phyloP scores from a whole-genome alignment of 1,284 basidiomycete genomes.

The Ustilago shanxiensis region DNA sequence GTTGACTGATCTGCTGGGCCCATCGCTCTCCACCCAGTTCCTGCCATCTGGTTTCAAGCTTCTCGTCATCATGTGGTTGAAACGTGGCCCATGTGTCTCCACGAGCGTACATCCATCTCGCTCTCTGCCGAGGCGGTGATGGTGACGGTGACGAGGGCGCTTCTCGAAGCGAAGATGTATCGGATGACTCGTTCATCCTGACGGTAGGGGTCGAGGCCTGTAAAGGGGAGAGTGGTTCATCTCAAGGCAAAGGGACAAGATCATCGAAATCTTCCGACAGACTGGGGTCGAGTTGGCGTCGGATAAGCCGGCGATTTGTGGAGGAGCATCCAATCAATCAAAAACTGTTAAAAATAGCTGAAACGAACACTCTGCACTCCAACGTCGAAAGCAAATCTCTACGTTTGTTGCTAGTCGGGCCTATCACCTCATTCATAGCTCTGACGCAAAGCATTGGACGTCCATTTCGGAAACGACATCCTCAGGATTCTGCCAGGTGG shows the following conservation, averaged over 20 bases:
- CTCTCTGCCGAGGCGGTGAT: constrained; percentile 32
- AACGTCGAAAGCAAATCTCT: too few relatives aligned
- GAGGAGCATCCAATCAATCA: too few relatives aligned
- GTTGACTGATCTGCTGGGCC: constrained; percentile 15
- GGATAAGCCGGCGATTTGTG: neutral
- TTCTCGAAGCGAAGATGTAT: constrained; percentile 1
- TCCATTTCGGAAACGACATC: too few relatives aligned
- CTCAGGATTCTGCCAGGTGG: too few relatives aligned
- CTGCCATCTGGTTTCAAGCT: constrained; percentile 56
- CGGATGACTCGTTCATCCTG: constrained; percentile 22
- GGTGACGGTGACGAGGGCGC: constrained; percentile 18
- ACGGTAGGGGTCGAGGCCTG: too few relatives aligned
- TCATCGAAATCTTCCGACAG: neutral
- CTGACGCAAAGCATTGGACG: too few relatives aligned
- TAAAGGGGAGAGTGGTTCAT: too few relatives aligned
- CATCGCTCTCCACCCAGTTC: constrained; percentile 43
- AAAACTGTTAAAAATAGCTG: constrained; percentile 17
- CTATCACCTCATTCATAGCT: too few relatives aligned
- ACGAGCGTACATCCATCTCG: constrained; percentile 66
- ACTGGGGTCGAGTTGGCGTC: neutral
- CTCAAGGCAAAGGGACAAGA: too few relatives aligned
- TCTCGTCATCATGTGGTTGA: constrained; percentile 53
- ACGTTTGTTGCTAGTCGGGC: too few relatives aligned
- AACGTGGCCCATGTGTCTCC: constrained; percentile 63
- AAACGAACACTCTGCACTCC: neutral